Conservation (phyloP, 768 basidiomycete species). For the Favolaschia claudopus region DNA sequence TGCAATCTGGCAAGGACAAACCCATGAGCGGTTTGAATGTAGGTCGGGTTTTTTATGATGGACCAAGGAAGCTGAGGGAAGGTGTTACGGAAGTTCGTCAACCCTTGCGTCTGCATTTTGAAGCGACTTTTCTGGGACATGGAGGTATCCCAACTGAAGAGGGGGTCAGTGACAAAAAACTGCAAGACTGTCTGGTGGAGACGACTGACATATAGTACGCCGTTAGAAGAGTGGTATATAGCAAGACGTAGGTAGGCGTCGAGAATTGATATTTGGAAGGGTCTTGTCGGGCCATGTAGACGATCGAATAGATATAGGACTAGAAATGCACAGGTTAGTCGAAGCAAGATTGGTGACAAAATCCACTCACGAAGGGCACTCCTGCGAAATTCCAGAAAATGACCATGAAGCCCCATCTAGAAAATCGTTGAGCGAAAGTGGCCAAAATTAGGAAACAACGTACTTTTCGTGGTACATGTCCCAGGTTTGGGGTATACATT, state of each 20-base stretch:
- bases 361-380: slow-evolving; percentile 79
- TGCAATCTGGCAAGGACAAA: slow-evolving; percentile 37
- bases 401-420: slow-evolving; percentile 92
- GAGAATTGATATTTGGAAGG: slow-evolving; percentile 89
- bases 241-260: slow-evolving; percentile 70
- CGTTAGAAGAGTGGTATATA: slow-evolving; percentile 79
- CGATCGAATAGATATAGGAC: slow-evolving; percentile 97
- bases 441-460: slow-evolving; percentile 23
- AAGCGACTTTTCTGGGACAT: slow-evolving; percentile 98
- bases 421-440: slow-evolving; percentile 4
- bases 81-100: slow-evolving; percentile 82
- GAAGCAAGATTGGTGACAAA: not conserved
- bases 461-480: slow-evolving; percentile 99
- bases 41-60: slow-evolving; percentile 85
- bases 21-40: slow-evolving; percentile 94
- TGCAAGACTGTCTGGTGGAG: slow-evolving; percentile 3
- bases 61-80: slow-evolving; percentile 94
- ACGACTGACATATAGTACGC: slow-evolving; percentile 86
- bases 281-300: slow-evolving; percentile 97
- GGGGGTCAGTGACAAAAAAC: slow-evolving; percentile 3
- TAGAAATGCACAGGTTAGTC: slow-evolving; percentile 34
- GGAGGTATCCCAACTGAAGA: slow-evolving; percentile 83
- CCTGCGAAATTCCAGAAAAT: slow-evolving; percentile 99
- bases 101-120: slow-evolving; percentile 96
- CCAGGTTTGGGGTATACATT: slow-evolving; percentile 97